Conservation (phyloP, 805 yeast species). For the Candida tammaniensis region DNA sequence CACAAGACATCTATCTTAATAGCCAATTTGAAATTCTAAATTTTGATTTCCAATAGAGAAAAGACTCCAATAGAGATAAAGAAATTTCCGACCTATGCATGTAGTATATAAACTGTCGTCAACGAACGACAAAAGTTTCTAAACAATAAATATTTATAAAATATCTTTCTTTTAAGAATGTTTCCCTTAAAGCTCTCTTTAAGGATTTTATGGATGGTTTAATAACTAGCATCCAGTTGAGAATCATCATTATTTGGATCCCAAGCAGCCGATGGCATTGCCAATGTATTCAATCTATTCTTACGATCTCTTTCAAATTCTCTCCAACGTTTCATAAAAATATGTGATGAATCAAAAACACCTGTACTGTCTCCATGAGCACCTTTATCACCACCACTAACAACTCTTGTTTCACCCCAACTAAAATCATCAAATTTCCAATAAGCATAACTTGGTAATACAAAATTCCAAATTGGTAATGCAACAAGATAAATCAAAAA, state of each 20-base stretch:
- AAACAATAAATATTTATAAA: no score
- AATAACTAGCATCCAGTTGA: conserved; percentile 11
- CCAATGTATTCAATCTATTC: conserved; percentile 21
- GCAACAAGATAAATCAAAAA: conserved; percentile 75
- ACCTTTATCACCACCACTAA: conserved; percentile 63
- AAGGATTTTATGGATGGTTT: neutral
- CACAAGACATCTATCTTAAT: conserved; percentile 3
- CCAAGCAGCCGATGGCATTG: conserved; percentile 43
- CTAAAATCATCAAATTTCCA: conserved; percentile 97
- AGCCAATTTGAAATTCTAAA: no score
- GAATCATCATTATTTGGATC: conserved; percentile 39
- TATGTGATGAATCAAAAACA: conserved; percentile 85
- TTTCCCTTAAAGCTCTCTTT: no score
- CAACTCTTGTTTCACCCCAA: conserved; percentile 94
- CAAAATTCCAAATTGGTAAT: conserved; percentile 91
- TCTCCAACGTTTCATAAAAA: conserved; percentile 91
- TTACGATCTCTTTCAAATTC: conserved; percentile 79
- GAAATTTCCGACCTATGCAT: no score
- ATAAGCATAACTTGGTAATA: conserved; percentile 79
- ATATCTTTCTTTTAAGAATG: no score
- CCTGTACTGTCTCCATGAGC: conserved; percentile 73
- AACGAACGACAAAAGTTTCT: no score
- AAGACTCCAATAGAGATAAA: no score
- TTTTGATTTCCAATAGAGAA: no score
- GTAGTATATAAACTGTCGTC: no score